phyloP scores from a whole-genome alignment of 2,329 filamentous ascomycete genomes.

The Colletotrichum sp. region DNA sequence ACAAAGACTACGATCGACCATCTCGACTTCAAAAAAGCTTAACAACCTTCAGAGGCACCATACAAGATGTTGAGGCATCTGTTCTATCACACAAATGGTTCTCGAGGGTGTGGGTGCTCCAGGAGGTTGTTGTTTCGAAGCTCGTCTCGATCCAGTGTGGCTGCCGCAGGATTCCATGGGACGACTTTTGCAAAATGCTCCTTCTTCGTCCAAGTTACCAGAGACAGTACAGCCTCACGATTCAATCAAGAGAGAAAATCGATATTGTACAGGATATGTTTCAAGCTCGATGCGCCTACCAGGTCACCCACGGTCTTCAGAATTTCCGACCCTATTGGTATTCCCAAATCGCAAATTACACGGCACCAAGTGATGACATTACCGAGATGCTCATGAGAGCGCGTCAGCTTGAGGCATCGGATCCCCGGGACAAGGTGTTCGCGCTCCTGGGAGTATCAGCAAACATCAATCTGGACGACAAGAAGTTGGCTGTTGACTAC shows the following conservation, averaged over 20 bases:
- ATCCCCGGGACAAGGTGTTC: background rate
- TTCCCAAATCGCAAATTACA: background rate
- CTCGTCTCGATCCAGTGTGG: background rate
- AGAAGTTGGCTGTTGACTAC: background rate
- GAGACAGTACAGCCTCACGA: background rate
- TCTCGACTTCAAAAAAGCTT: background rate
- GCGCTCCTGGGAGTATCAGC: background rate
- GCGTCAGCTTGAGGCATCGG: background rate
- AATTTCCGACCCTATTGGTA: background rate
- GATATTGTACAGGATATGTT: background rate
- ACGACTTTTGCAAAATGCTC: background rate
- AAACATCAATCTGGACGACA: background rate
- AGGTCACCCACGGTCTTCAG: accelerated
- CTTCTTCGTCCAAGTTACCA: accelerated
- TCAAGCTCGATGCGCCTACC: background rate
- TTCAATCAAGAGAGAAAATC: background rate
- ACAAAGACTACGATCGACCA: background rate
- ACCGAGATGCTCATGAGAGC: background rate
- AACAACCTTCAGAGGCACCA: background rate
- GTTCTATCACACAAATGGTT: background rate
- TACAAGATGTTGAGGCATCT: background rate
- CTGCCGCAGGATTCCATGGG: background rate
- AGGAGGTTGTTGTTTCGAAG: background rate
- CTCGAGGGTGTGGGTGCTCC: background rate
- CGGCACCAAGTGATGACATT: background rate